Evolutionary conservation across 169 alveolate genomes (phyloP).

Genomic region (Eimeria tenella): DNA sequence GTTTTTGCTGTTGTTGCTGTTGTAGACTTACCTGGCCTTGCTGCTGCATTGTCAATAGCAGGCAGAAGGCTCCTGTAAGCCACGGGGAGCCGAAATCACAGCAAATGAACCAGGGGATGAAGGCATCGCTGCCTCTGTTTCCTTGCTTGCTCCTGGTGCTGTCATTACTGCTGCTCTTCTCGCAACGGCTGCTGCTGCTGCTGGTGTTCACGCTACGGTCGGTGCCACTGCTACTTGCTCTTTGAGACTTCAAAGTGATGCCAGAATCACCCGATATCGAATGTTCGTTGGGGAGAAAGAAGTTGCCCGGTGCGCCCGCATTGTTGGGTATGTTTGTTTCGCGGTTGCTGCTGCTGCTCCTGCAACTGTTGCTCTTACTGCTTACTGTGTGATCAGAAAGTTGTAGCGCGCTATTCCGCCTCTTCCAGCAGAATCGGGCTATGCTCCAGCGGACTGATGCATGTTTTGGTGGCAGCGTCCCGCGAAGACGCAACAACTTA

Average conservation of each 20-base stretch:
- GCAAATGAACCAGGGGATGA: conserved; percentile 31
- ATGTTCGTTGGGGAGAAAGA: too few relatives aligned
- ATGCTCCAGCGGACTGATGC: too few relatives aligned
- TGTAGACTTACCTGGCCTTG: background rate
- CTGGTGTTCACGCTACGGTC: background rate
- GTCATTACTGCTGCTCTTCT: background rate
- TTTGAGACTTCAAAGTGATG: too few relatives aligned
- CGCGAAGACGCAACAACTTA: background rate
- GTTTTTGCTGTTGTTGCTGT: background rate
- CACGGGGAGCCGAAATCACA: conserved; percentile 10
- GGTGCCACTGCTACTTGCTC: background rate
- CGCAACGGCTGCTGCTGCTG: background rate
- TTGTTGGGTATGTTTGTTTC: background rate
- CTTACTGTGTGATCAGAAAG: too few relatives aligned
- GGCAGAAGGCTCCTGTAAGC: background rate
- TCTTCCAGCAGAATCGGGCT: too few relatives aligned
- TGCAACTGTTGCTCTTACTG: background rate
- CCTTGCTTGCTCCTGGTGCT: background rate
- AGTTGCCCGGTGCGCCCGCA: too few relatives aligned
- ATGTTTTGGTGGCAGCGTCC: background rate
- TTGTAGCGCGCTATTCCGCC: too few relatives aligned
- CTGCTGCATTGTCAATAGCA: conserved; percentile 29
- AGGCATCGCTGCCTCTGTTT: background rate
- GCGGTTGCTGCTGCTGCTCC: conserved; percentile 18
- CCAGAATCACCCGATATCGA: too few relatives aligned